These are phyloP conservation scores for Pythium dissimile DNA, from an alignment of 352 stramenopile species.

Conservation along the genomic window DNA sequence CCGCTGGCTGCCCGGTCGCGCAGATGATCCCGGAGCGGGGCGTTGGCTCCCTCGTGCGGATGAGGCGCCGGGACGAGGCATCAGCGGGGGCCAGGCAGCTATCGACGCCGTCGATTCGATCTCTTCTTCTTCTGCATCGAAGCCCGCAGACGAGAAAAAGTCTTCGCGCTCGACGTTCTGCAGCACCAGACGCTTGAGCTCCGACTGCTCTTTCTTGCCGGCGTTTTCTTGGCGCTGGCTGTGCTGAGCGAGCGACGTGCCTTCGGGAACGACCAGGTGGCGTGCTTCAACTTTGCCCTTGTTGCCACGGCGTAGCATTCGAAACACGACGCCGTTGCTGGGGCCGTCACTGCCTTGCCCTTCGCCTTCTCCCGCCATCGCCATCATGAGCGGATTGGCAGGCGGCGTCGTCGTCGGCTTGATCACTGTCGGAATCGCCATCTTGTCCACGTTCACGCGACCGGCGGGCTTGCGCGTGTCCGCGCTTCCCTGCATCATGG, in stretches of 20 bases:
- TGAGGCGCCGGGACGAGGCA: not conserved
- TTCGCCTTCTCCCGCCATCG: not conserved
- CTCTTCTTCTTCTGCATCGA: constrained; percentile 9
- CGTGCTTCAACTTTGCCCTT: constrained; percentile 96
- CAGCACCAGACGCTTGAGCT: constrained; percentile 84
- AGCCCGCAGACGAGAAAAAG: constrained; percentile 40
- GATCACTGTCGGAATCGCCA: constrained; percentile 82
- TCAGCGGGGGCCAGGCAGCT: constrained; percentile 5
- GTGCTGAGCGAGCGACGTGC: constrained; percentile 92
- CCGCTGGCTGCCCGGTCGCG: not conserved
- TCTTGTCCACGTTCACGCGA: constrained; percentile 85
- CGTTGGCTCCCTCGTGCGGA: not conserved
- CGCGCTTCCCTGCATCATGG: constrained; percentile 71
- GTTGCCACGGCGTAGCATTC: constrained; percentile 95
- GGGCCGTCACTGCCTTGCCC: constrained; percentile 13
- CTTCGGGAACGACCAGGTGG: constrained; percentile 89
- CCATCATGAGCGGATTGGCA: not conserved
- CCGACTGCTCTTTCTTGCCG: constrained; percentile 83
- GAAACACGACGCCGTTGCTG: constrained; percentile 81
- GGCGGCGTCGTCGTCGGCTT: constrained; percentile 37
- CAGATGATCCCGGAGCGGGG: not conserved
- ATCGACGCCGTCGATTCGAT: constrained; percentile 9
- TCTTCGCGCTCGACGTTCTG: constrained; percentile 86
- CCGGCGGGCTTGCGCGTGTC: constrained; percentile 59
- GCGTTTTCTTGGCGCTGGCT: constrained; percentile 84